Percentiles rank a stretch among this genome's conserved stretches.
Conservation (phyloP, 2,329 filamentous ascomycete genomes). For the Golovinomyces cichoracearum region DNA sequence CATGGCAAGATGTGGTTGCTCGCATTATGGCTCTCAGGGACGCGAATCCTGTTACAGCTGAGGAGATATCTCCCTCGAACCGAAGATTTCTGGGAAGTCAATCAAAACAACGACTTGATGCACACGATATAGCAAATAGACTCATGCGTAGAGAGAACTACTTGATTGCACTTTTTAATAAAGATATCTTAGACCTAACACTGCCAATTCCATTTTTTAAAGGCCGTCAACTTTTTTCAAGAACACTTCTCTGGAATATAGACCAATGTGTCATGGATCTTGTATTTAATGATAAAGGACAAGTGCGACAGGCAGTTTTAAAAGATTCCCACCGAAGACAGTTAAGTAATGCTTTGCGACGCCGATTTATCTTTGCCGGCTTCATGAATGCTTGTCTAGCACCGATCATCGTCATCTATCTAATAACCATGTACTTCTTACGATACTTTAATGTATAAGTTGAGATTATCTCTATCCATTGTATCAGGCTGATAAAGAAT, state of each 20-base stretch:
- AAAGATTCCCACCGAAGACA: slow-evolving; percentile 56
- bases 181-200: slow-evolving; percentile 71
- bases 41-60: slow-evolving; percentile 39
- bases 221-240: slow-evolving; percentile 60
- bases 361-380: slow-evolving; percentile 58
- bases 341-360: slow-evolving; percentile 51
- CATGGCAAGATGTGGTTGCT: slow-evolving; percentile 46
- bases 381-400: slow-evolving; percentile 67
- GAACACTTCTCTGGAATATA: slow-evolving; percentile 75
- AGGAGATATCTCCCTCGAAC: slow-evolving; percentile 29
- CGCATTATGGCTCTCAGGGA: slow-evolving; percentile 45
- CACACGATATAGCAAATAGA: slow-evolving; percentile 88
- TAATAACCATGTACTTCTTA: slow-evolving; percentile 74
- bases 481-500: background rate
- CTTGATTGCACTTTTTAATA: slow-evolving; percentile 89
- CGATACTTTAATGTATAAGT: slow-evolving; percentile 63
- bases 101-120: slow-evolving; percentile 81
- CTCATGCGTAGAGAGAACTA: slow-evolving; percentile 95
- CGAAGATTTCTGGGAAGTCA: slow-evolving; percentile 43
- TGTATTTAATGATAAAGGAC: slow-evolving; percentile 71
- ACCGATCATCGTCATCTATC: slow-evolving; percentile 66
- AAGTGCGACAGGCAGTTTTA: slow-evolving; percentile 65
- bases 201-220: slow-evolving; percentile 64
- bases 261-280: slow-evolving; percentile 78
- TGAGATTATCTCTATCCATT: background rate